Percentiles rank a stretch among this genome's conserved stretches.
Conservation (phyloP, 768 basidiomycete species). For the Mycena indigotica region DNA sequence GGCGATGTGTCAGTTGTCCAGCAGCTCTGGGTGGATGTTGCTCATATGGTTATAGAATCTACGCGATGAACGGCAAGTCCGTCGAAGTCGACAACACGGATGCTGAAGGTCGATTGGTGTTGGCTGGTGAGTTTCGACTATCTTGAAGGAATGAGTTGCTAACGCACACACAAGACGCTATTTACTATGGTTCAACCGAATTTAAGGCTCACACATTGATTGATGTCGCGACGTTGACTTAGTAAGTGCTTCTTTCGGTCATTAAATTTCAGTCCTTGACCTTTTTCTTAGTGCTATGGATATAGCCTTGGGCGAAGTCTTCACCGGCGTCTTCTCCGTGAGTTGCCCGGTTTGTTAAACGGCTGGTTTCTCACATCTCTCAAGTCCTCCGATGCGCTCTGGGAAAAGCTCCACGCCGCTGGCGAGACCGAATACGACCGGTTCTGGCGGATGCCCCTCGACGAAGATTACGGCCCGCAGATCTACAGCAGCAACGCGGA, state of each 20-base stretch:
- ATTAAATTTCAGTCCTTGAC: too few relatives aligned
- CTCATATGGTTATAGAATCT: constrained; percentile 54
- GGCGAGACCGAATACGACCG: constrained; percentile 77
- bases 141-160: too few relatives aligned
- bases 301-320: constrained; percentile 77
- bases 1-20: constrained; percentile 72
- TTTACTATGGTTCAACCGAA: constrained; percentile 77
- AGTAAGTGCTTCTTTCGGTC: too few relatives aligned
- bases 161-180: constrained; percentile 56
- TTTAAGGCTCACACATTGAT: constrained; percentile 83
- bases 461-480: constrained; percentile 77
- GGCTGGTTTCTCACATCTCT: neutral
- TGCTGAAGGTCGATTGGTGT: constrained; percentile 77
- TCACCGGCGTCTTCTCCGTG: constrained; percentile 78
- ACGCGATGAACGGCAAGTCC: constrained; percentile 87
- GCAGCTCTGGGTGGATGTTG: neutral
- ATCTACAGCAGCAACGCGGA: constrained; percentile 81
- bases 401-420: constrained; percentile 66
- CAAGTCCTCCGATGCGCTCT: constrained; percentile 75
- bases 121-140: constrained; percentile 61
- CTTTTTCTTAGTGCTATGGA: constrained; percentile 61
- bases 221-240: constrained; percentile 87
- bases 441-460: constrained; percentile 90
- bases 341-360: constrained; percentile 20
- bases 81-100: constrained; percentile 89